Base-by-base conservation (phyloP, 495 filamentous ascomycete genomes). In the Massariosphaeria phaeospora region DNA sequence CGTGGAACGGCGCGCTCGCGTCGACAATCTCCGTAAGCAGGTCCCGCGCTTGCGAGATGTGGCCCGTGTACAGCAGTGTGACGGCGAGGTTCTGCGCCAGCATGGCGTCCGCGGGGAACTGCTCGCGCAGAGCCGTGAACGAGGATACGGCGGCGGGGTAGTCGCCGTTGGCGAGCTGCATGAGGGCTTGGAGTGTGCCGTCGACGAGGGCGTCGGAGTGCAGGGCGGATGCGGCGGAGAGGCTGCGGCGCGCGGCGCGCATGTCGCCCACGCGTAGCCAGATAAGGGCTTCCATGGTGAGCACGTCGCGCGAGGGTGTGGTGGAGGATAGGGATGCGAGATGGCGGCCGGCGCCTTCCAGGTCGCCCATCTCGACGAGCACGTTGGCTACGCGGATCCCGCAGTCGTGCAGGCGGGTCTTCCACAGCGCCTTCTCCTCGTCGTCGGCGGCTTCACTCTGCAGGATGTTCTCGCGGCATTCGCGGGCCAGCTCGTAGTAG, bases 321-420 rank as follows among this genome's bases (percentile, higher is more conserved):
- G 56, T 68, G 13, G 68, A 65, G 1, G 59, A 58, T 18, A 84
- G 42, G 8, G 70, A 71, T 7, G 65, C 72, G 0, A 98, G 71
- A 60, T 89, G 84, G 39, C 82, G 68, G n/a, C 68, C 77, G 1
- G 91, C 93, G 7, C 83, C 84, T 45, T 81, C 79, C 1, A 91
- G 63, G 67, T 97, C 90, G 6, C 89, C 88, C 88, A 95, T 95
- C 71, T 96, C 91, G 3, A 96, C 76, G 46, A 97, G 66, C 24
- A 84, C 83, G 63, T 88, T 87, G 0, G 83, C 91, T 9, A 88
- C 86, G 41, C 84, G 69, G 9, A 95, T 67, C 0, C 91, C 91
- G 0, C 95, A 70, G 46, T 96, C 89, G 9, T 69, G 69, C 3
- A 96, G 69, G 34, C 93, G 57, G 1, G 68, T 68, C 58, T 74